Percentiles rank a stretch among this genome's conserved stretches.
Evolutionary conservation across 2,329 filamentous ascomycete genomes (phyloP).

Genomic region (Coniochaeta sp.): DNA sequence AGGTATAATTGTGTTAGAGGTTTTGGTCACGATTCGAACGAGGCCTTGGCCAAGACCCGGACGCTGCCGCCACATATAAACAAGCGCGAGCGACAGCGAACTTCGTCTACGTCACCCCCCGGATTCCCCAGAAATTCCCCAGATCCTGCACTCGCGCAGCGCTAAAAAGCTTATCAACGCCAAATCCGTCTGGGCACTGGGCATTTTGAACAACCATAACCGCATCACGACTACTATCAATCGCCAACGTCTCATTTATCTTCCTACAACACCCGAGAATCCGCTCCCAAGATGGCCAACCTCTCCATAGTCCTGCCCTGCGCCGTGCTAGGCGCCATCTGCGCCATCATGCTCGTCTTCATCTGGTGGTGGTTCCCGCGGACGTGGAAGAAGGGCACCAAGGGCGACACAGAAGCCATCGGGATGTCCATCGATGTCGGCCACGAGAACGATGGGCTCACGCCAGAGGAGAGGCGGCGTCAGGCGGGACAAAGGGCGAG

Average conservation of each 20-base stretch:
- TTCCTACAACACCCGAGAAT: background rate
- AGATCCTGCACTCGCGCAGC: too few relatives aligned
- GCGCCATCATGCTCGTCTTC: background rate
- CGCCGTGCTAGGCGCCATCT: slow-evolving; percentile 1
- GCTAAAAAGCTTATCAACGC: too few relatives aligned
- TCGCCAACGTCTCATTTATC: background rate
- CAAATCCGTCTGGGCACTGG: too few relatives aligned
- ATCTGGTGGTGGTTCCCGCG: slow-evolving; percentile 4
- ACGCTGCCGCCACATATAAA: too few relatives aligned
- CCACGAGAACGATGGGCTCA: background rate
- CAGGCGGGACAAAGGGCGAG: background rate
- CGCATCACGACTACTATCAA: too few relatives aligned
- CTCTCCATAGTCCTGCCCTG: slow-evolving; percentile 1
- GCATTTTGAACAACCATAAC: too few relatives aligned
- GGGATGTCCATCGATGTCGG: background rate
- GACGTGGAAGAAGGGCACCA: slow-evolving; percentile 1
- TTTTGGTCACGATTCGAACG: background rate
- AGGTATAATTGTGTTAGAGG: background rate
- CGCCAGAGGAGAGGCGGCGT: background rate
- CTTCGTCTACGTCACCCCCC: too few relatives aligned
- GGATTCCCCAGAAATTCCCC: too few relatives aligned
- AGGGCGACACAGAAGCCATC: background rate
- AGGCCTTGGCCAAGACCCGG: too few relatives aligned
- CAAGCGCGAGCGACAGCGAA: too few relatives aligned
- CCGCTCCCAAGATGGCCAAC: background rate